A percentile compares a stretch with the other conserved stretches of the same genome.
Conservation (phyloP, 805 yeast genomes). For the Jamesozyma piceae region DNA sequence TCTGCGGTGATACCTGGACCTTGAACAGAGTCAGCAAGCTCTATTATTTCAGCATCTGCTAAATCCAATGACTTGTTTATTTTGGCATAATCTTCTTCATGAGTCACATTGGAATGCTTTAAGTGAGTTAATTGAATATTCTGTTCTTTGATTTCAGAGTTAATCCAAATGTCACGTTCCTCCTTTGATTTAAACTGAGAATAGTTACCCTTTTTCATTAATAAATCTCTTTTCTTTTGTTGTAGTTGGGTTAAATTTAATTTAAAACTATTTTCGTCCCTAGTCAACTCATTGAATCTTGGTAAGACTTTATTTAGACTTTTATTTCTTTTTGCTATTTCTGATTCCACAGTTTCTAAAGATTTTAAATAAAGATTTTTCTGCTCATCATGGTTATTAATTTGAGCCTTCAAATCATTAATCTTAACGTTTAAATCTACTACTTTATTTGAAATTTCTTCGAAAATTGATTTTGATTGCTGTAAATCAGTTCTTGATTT, state of each 20-base stretch:
- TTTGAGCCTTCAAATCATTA: constrained; percentile 34
- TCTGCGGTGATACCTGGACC: constrained; percentile 30
- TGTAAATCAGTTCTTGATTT: constrained; percentile 44
- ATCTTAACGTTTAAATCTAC: constrained; percentile 43
- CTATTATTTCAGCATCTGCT: constrained; percentile 27
- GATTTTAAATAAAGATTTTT: constrained; percentile 20
- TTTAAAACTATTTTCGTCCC: constrained; percentile 35
- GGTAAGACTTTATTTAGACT: constrained; percentile 36
- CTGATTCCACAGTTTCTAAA: constrained; percentile 19
- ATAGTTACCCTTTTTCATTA: constrained; percentile 63
- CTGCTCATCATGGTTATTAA: constrained; percentile 28
- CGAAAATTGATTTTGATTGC: constrained; percentile 42
- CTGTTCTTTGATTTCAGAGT: constrained; percentile 38
- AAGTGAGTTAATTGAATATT: constrained; percentile 22
- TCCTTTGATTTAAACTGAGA: constrained; percentile 44
- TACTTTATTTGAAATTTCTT: constrained; percentile 39
- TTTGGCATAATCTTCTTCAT: constrained; percentile 4
- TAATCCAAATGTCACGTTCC: constrained; percentile 64
- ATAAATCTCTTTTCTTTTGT: constrained; percentile 48
- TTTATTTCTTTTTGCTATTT: constrained; percentile 32
- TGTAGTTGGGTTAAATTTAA: constrained; percentile 34
- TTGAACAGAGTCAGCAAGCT: constrained; percentile 32
- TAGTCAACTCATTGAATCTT: constrained; percentile 31
- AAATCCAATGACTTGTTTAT: constrained; percentile 14
- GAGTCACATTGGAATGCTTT: constrained; percentile 8